Evolutionary conservation across 108 stramenopile genomes (phyloP).

Genomic region (Nitzschia putrida): DNA sequence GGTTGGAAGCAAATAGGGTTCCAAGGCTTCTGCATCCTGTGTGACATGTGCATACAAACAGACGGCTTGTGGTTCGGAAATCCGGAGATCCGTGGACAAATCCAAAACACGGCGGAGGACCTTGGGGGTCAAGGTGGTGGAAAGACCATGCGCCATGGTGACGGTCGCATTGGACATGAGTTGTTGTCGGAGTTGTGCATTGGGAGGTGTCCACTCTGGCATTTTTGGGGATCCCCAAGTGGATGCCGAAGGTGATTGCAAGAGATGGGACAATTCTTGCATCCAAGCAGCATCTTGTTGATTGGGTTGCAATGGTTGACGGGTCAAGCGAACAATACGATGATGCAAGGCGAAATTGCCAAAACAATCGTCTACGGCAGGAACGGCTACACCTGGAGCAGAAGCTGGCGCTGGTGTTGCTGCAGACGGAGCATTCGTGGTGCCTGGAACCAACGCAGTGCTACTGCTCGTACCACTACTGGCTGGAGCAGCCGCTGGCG

Average conservation of each 20-base stretch:
- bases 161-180: conserved; percentile 31
- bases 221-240: not conserved
- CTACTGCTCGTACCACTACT: not conserved
- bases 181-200: conserved; percentile 37
- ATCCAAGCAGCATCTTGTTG: conserved; percentile 2
- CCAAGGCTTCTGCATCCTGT: not conserved
- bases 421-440: conserved; percentile 8
- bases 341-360: conserved; percentile 1
- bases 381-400: not conserved
- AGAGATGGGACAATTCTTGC: conserved; percentile 39
- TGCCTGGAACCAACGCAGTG: conserved; percentile 6
- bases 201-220: conserved; percentile 30
- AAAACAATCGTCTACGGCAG: conserved; percentile 3
- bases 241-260: not conserved
- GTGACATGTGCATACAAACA: conserved; percentile 52
- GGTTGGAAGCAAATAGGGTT: conserved; percentile 4
- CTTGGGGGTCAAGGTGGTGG: conserved; percentile 43
- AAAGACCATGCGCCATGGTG: conserved; percentile 16
- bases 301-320: not conserved
- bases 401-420: conserved; percentile 20
- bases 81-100: conserved; percentile 57
- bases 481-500: conserved; percentile 2
- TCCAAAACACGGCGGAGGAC: conserved; percentile 48
- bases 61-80: conserved; percentile 53
- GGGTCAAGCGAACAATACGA: conserved; percentile 1